A percentile compares a stretch with the other conserved stretches of the same genome.
Conservation (phyloP, 2,329 filamentous ascomycete genomes). For the Fonsecaea nubica region DNA sequence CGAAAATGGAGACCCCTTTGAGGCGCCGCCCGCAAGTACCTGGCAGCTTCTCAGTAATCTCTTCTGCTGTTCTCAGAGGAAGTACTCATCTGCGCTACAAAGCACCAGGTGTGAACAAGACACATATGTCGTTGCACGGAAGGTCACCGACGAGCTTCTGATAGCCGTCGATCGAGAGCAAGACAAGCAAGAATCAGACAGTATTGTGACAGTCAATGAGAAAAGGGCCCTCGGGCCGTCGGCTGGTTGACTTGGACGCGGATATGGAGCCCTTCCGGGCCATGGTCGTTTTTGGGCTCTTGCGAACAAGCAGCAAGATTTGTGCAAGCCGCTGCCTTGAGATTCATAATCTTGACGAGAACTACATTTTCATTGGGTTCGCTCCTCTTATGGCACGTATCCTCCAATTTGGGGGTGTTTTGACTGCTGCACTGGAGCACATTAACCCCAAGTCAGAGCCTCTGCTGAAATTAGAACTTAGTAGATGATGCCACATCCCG, state of each 20-base stretch:
- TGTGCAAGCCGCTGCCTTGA: too few relatives aligned
- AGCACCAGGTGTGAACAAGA: background rate
- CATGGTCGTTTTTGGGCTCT: too few relatives aligned
- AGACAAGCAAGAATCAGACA: background rate
- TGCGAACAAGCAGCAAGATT: too few relatives aligned
- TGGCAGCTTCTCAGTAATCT: background rate
- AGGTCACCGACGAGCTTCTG: background rate
- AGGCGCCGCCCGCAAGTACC: background rate
- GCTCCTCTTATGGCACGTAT: too few relatives aligned
- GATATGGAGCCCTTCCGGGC: too few relatives aligned
- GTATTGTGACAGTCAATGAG: background rate
- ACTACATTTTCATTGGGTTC: too few relatives aligned
- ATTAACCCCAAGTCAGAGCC: too few relatives aligned
- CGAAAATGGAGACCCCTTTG: background rate
- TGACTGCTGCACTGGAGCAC: too few relatives aligned
- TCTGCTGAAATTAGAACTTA: too few relatives aligned
- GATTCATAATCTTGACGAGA: too few relatives aligned
- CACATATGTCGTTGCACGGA: slow-evolving; percentile 2
- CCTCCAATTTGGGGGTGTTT: too few relatives aligned
- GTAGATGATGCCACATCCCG: too few relatives aligned
- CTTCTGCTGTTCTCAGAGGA: background rate
- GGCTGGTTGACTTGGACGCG: background rate
- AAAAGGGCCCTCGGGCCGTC: background rate
- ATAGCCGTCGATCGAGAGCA: background rate
- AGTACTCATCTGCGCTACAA: background rate